Conservation (phyloP, 2,329 filamentous ascomycete species). For the Dryadomyces sulphureus region DNA sequence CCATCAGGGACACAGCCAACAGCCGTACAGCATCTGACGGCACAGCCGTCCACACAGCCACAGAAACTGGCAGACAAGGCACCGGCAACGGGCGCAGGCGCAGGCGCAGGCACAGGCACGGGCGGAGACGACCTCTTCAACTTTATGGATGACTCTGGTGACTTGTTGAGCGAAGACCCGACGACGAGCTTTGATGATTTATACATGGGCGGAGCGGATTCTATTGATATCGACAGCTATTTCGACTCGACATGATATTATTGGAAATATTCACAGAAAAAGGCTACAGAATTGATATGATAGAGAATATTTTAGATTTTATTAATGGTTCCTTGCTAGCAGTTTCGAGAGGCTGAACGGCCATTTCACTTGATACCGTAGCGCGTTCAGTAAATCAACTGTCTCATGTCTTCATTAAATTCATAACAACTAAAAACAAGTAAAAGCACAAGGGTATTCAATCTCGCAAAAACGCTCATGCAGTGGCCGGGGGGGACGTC, state of each 20-base stretch:
- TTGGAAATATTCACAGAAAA: too few species aligned
- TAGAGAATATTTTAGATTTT: too few species aligned
- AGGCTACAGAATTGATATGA: background rate
- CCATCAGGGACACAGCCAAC: background rate
- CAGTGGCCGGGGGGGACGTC: background rate
- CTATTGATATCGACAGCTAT: conserved; percentile 10
- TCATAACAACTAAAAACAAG: background rate
- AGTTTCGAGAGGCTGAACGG: too few species aligned
- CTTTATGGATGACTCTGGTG: conserved; percentile 26
- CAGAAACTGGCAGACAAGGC: too few species aligned
- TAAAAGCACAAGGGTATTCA: background rate
- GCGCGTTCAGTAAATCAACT: too few species aligned
- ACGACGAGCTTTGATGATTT: conserved; percentile 34
- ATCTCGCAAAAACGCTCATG: background rate
- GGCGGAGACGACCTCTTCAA: conserved; percentile 32
- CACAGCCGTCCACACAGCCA: background rate
- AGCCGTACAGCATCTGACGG: background rate
- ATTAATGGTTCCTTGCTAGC: too few species aligned
- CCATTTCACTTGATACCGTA: too few species aligned
- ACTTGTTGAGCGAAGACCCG: conserved; percentile 19
- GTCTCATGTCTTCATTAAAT: background rate
- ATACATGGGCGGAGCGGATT: conserved; percentile 33
- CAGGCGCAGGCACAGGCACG: background rate
- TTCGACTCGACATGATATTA: conserved; percentile 8
- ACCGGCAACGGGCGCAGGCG: too few species aligned